Evolutionary conservation across 78 protist genomes (phyloP), one percentile per base, ranked within the genome.

Genomic region (Anaeramoeba ignava): DNA sequence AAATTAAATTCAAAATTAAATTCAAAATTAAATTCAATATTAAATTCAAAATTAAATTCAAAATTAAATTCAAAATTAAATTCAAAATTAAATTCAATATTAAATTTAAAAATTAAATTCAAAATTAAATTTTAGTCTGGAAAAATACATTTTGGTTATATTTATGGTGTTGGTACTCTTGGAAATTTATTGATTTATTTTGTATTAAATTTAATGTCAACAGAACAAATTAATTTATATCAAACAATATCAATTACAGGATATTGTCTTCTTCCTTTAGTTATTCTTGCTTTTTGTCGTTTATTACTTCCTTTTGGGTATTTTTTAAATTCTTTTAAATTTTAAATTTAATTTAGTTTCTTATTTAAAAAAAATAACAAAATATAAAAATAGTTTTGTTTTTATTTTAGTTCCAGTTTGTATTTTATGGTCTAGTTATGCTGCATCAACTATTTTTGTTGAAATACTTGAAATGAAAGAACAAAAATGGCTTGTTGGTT

Each of bases 251-350:
- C 92, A 54, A 89, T 94, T 38, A 86, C 93, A 79, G 97, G 97
- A 40, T 94, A 94, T 83, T 90, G 95, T 79, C 84, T 94, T 36
- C 89, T 93, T 79, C 97, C 97, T 33, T 91, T 93, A 89, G 93
- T 94, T 41, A 3, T 88, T 42, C 89, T 94, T 23, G 85, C 96
- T n/a, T 78, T 87, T 78, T n/a, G 86, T 27, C 67, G 91, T 37
- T 42, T 86, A 78, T 27, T 89, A 27, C 38, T 93, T 39, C 33
- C n/a, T 39, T 79, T 91, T 31, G 40, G 33, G 88, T 87, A 68
- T 1, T 90, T 79, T 39, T 78, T 12, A 27, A 12, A 78, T 17
- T n/a, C 37, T 80, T 17, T 3, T 41, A n/a, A 80, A 1, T 8
- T 33, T 33, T 23, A 36, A 37, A 0, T 33, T 3, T 3, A 27